Conservation (phyloP, 495 filamentous ascomycete genomes). For the Penicillium robsamsonii region DNA sequence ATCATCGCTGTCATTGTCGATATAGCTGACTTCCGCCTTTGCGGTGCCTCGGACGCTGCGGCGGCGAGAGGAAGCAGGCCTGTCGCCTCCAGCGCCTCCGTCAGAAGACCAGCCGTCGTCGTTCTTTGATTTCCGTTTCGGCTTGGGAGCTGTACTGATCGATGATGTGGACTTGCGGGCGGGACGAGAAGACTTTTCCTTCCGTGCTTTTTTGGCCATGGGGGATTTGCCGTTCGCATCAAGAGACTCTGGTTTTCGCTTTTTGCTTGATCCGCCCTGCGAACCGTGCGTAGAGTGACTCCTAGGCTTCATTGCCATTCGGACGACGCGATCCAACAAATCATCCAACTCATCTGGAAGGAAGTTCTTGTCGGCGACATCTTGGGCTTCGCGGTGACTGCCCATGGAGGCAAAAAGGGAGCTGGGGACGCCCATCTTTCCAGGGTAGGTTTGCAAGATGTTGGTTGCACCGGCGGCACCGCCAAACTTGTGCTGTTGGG, state of each 20-base stretch:
- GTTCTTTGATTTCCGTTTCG: constrained; percentile 36
- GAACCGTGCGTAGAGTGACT: constrained; percentile 23
- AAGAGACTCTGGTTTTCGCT: constrained; percentile 47
- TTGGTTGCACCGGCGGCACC: constrained; percentile 68
- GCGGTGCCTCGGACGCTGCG: constrained; percentile 41
- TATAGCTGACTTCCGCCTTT: constrained; percentile 47
- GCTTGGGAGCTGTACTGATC: constrained; percentile 32
- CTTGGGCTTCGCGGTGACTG: constrained; percentile 74
- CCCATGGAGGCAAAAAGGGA: constrained; percentile 72
- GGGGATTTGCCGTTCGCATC: constrained; percentile 32
- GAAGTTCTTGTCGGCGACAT: constrained; percentile 79
- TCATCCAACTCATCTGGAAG: constrained; percentile 82
- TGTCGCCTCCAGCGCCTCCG: constrained; percentile 25
- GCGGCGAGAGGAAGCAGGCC: constrained; percentile 32
- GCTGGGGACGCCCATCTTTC: constrained; percentile 74
- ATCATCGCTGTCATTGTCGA: constrained; percentile 54
- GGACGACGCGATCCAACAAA: constrained; percentile 64
- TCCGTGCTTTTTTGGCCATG: constrained; percentile 47
- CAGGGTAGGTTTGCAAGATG: constrained; percentile 74
- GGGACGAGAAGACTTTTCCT: constrained; percentile 30
- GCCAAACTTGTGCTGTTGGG: constrained; percentile 48
- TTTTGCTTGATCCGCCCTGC: constrained; percentile 34
- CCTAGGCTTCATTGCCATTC: constrained; percentile 42
- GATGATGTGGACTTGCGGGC: constrained; percentile 42
- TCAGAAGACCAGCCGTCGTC: constrained; percentile 48